Percentiles rank a stretch among this genome's conserved stretches.
Conservation (phyloP, 345 rosid genomes). For the Eutrema japonicum region DNA sequence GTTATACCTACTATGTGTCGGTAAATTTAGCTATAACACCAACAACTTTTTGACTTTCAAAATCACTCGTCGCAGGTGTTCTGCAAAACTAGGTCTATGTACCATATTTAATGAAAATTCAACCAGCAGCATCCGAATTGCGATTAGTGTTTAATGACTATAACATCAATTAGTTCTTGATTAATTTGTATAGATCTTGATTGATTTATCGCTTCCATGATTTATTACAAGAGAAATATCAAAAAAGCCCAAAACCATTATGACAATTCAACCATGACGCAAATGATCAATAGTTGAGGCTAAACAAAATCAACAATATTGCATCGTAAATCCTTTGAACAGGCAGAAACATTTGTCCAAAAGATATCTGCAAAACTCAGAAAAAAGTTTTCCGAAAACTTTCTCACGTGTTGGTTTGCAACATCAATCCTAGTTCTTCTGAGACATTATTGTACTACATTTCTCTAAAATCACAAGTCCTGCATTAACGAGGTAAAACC, state of each 20-base stretch:
- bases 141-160: too few species aligned
- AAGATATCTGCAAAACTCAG: constrained; percentile 6
- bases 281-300: not conserved
- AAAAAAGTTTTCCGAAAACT: not conserved
- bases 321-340: not conserved
- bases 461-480: not conserved
- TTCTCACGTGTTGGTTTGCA: constrained; percentile 7
- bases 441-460: constrained; percentile 26
- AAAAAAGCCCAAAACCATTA: not conserved
- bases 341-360: constrained; percentile 12
- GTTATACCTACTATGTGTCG: too few species aligned
- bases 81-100: too few species aligned
- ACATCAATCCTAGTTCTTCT: constrained; percentile 16
- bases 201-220: not conserved
- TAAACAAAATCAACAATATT: constrained; percentile 23
- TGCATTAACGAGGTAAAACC: not conserved
- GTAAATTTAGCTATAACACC: too few species aligned
- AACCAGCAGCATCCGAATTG: too few species aligned
- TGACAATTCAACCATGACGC: not conserved
- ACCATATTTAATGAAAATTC: too few species aligned
- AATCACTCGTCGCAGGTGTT: too few species aligned
- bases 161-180: too few species aligned
- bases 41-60: too few species aligned
- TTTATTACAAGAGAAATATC: not conserved
- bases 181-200: not conserved